Percentiles rank a stretch among this genome's conserved stretches.
Conservation (phyloP, 805 yeast species). For the Scheffersomyces coipomensis region DNA sequence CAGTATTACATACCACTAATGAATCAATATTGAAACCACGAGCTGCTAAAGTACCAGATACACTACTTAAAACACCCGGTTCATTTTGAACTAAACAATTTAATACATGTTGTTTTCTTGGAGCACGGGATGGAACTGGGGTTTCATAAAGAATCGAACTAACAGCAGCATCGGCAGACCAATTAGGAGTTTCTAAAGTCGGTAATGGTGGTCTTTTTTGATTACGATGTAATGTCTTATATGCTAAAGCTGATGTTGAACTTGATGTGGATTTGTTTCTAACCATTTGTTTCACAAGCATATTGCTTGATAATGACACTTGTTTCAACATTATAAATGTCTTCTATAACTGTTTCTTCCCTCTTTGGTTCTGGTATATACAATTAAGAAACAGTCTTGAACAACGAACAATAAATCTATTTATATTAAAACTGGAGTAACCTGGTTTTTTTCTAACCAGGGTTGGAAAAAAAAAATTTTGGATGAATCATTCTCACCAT, state of each 20-base stretch:
- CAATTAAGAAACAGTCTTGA: too few species aligned
- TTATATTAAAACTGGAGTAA: too few species aligned
- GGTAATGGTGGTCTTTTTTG: conserved; percentile 88
- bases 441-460: too few species aligned
- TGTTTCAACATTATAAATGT: too few species aligned
- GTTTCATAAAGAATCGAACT: conserved; percentile 94
- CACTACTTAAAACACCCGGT: conserved; percentile 93
- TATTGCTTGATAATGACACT: too few species aligned
- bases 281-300: conserved; percentile 5
- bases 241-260: conserved; percentile 92
- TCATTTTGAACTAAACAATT: conserved; percentile 98
- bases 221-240: conserved; percentile 86
- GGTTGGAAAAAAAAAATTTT: too few species aligned
- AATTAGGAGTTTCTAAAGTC: conserved; percentile 85
- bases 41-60: conserved; percentile 95
- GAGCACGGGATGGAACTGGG: conserved; percentile 60
- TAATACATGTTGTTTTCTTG: conserved; percentile 81
- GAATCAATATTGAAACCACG: conserved; percentile 98
- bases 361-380: too few species aligned
- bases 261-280: conserved; percentile 39
- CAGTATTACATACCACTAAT: conserved; percentile 93
- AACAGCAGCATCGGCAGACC: conserved; percentile 97
- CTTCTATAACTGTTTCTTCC: too few species aligned
- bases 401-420: too few species aligned
- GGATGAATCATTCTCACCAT: too few species aligned